Conservation (phyloP, 2,329 filamentous ascomycete genomes). For the Clathrospora elynae region DNA sequence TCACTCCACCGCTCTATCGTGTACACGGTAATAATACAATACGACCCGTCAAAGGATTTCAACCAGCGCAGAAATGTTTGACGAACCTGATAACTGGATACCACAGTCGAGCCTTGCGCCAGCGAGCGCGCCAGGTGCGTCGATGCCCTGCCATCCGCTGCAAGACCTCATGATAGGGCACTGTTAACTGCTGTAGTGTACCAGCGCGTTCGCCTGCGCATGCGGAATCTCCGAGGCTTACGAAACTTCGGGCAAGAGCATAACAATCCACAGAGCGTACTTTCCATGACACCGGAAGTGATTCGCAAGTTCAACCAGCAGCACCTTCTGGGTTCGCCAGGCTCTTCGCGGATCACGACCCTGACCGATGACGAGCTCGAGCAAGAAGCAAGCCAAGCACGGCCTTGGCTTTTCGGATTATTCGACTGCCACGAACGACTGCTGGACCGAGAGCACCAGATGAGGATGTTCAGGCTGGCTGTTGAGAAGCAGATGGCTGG, state of each 20-base stretch:
- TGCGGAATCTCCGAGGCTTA: conserved; percentile 6
- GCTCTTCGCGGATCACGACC: background rate
- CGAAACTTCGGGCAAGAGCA: conserved; percentile 7
- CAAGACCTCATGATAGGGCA: background rate
- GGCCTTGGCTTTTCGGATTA: conserved; percentile 17
- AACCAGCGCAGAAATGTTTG: conserved; percentile 1
- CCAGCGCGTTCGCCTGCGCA: conserved; percentile 3
- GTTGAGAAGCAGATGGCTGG: conserved; percentile 19
- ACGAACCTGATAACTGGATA: background rate
- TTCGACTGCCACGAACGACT: conserved; percentile 11
- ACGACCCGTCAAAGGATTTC: too few relatives aligned
- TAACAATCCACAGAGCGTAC: background rate
- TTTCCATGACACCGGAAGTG: background rate
- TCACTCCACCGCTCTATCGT: background rate
- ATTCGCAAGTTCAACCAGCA: conserved; percentile 8
- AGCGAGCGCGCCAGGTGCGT: conserved; percentile 9
- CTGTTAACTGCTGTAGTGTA: conserved; percentile 9
- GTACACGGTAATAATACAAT: background rate
- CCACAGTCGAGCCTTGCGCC: conserved; percentile 1
- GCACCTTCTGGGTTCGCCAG: background rate
- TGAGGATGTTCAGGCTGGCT: conserved; percentile 16
- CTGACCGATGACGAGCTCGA: conserved; percentile 5
- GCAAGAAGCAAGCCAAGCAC: conserved; percentile 9
- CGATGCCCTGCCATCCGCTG: background rate
- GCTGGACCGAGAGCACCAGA: conserved; percentile 9